Percentiles rank a stretch among this genome's conserved stretches.
phyloP scores from a whole-genome alignment of 192 early-diverging fungal species.

The Phycomyces blakesleeanus region DNA sequence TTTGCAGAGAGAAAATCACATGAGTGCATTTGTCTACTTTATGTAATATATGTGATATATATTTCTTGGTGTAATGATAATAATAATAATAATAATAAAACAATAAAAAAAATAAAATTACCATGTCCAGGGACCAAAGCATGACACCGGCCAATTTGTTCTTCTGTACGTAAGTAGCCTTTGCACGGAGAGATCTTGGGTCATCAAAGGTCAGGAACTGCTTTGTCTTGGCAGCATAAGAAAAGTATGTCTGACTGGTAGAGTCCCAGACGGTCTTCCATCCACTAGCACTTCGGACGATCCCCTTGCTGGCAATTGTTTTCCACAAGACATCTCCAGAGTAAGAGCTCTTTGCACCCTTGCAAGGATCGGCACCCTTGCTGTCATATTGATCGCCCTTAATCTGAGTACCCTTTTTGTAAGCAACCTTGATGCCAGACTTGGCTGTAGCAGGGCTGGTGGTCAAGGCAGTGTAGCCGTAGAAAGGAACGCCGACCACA shows the following conservation, averaged over 20 bases:
- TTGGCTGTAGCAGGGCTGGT: background rate
- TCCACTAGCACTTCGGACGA: conserved; percentile 17
- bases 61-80: no score
- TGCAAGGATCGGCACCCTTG: conserved; percentile 21
- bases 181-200: conserved; percentile 44
- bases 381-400: conserved; percentile 31
- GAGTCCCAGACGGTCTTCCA: conserved; percentile 70
- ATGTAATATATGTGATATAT: no score
- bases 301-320: conserved; percentile 10
- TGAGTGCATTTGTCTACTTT: no score
- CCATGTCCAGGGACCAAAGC: conserved; percentile 55
- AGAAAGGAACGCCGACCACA: conserved; percentile 42
- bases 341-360: conserved; percentile 14
- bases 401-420: conserved; percentile 10
- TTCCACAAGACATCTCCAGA: conserved; percentile 34
- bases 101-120: conserved; percentile 4
- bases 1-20: no score
- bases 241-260: conserved; percentile 61
- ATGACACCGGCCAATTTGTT: conserved; percentile 56
- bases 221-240: conserved; percentile 52
- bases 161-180: conserved; percentile 52
- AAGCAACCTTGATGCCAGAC: background rate
- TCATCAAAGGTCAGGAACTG: conserved; percentile 75
- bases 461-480: conserved; percentile 28
- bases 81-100: no score